Base-by-base conservation (phyloP, 441 rosid genomes). In the Cnidoscolus chayamansa region DNA sequence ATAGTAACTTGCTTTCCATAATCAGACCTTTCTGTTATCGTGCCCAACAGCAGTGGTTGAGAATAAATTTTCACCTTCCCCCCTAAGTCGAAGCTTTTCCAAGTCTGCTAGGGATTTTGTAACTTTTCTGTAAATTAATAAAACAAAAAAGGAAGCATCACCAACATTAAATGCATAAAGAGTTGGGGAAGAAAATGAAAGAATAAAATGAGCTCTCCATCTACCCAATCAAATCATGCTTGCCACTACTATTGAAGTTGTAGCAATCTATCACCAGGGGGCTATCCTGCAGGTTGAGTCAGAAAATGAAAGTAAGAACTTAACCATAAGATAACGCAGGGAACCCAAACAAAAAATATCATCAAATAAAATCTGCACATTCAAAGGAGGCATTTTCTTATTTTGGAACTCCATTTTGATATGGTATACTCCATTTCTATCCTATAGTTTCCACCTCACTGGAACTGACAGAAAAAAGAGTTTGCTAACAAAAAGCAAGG, bases 211-310 rank as follows among this genome's bases (percentile, higher is more conserved):
- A 68, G 40, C 76, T 54, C 63, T 47, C 69, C 72, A 76, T 72
- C 80, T 88, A 92, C 98, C 98, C 98, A 66, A 94, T 84, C 61
- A 90, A 81, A 80, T 82, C 91, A 67, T 94, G 98, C 76, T 88
- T 90, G 79, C 97, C 97, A 80, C 78, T 92, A 84, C 83, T 83
- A 78, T 90, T 92, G 78, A 86, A 92, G 88, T 90, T 86, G 79
- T 85, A 92, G 87, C 97, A 94, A 71, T 94, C 94, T 73, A 94
- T 89, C 72, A 88, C 80, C 77, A 94, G 74, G 37, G 97, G 96
- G 65, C 73, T 86, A 57, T 90, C 97, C 98, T 94, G 96, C 84
- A 87, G 60, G 66, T 78, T 65, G 10, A 78, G 65, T 51, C n/a
- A 73, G 54, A 74, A 75, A 67, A 63, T 35, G 65, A n/a, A 67